phyloP scores from a whole-genome alignment of 163 green algal species.

The Scenedesmus sp. region DNA sequence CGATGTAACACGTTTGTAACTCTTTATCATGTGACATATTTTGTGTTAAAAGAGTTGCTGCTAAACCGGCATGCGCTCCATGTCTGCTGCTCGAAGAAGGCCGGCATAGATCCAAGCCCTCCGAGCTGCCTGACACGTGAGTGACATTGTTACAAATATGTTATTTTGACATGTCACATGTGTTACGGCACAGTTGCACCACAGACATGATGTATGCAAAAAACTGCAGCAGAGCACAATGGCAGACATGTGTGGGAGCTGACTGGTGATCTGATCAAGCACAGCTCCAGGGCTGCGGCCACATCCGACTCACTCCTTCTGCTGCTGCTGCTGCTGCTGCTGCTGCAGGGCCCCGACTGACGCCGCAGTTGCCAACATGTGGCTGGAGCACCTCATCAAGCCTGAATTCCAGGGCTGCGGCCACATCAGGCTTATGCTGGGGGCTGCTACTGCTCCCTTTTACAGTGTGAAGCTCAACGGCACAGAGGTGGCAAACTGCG shows the following conservation, averaged over 20 bases:
- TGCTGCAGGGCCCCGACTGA: neutral
- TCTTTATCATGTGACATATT: no score
- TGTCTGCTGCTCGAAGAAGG: neutral
- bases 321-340: neutral
- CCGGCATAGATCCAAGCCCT: neutral
- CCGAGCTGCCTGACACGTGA: no score
- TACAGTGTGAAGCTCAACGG: conserved; percentile 2
- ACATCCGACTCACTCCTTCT: neutral
- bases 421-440: conserved; percentile 23
- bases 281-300: conserved; percentile 15
- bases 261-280: neutral
- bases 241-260: neutral
- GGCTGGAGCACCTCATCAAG: neutral
- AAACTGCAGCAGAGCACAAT: no score
- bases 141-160: no score
- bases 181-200: no score
- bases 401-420: conserved; percentile 21
- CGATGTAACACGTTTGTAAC: no score
- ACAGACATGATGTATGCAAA: no score
- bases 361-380: neutral
- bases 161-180: no score
- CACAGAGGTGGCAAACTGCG: neutral
- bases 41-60: no score
- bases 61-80: neutral
- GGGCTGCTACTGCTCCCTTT: neutral